phyloP scores from a whole-genome alignment of 208 protist genomes.

The Trypanosoma grayi region DNA sequence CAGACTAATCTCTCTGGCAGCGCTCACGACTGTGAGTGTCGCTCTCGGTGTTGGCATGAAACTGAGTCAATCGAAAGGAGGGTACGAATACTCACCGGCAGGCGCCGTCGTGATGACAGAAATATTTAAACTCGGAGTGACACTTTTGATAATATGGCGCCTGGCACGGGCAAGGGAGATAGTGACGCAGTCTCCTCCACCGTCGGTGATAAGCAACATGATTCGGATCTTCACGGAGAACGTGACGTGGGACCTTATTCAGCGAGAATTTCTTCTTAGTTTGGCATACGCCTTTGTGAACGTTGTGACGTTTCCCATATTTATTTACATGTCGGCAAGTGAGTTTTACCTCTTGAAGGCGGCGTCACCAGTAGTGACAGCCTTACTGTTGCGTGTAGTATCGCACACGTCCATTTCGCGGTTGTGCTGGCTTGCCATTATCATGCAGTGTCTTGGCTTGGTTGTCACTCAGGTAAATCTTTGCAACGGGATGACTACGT shows the following conservation, averaged over 20 bases:
- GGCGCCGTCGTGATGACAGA: constrained; percentile 12
- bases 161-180: neutral
- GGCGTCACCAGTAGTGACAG: constrained; percentile 20
- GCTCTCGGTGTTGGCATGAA: constrained; percentile 11
- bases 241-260: constrained; percentile 3
- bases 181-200: neutral
- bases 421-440: constrained; percentile 14
- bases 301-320: constrained; percentile 18
- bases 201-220: neutral
- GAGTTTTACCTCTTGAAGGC: constrained; percentile 16
- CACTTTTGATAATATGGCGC: neutral
- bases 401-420: neutral
- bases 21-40: constrained; percentile 5
- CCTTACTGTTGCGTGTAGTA: constrained; percentile 9
- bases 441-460: constrained; percentile 12
- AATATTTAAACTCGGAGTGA: constrained; percentile 10
- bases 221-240: constrained; percentile 13
- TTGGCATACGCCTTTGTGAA: constrained; percentile 18
- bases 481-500: constrained; percentile 3
- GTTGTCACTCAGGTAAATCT: constrained; percentile 16
- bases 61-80: constrained; percentile 7
- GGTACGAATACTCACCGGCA: constrained; percentile 8
- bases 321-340: constrained; percentile 15
- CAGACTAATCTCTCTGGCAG: neutral
- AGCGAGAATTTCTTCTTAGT: neutral